phyloP scores from a whole-genome alignment of 169 alveolate genomes.

The Plasmodium fragile region DNA sequence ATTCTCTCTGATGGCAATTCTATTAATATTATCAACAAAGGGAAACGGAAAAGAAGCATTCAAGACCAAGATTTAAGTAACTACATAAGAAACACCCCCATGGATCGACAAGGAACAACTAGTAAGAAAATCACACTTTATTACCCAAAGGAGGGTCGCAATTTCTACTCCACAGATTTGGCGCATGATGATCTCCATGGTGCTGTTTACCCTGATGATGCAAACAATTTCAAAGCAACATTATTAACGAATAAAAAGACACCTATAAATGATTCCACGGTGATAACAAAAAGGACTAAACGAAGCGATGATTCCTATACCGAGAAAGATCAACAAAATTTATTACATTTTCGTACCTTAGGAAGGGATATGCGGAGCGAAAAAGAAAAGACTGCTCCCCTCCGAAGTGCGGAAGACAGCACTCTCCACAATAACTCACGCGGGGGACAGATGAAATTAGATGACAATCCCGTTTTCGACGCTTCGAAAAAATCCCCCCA shows the following conservation, averaged over 20 bases:
- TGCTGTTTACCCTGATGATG: not conserved
- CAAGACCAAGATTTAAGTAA: not conserved
- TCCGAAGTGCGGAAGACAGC: not conserved
- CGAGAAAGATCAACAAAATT: not conserved
- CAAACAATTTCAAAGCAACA: not conserved
- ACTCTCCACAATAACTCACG: not conserved
- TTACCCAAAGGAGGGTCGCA: not conserved
- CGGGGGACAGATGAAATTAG: constrained; percentile 1
- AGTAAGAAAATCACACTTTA: not conserved
- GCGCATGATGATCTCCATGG: not conserved
- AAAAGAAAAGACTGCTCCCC: not conserved
- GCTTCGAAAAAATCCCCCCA: not conserved
- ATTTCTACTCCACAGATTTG: not conserved
- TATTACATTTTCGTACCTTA: not conserved
- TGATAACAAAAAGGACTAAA: constrained; percentile 1
- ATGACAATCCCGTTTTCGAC: not conserved
- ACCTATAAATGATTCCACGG: not conserved
- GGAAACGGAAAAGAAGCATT: constrained; percentile 18
- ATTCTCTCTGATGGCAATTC: constrained; percentile 16
- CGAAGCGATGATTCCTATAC: not conserved
- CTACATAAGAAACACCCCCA: not conserved
- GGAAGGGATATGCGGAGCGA: not conserved
- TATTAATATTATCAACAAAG: not conserved
- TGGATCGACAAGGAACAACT: not conserved
- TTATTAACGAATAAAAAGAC: not conserved